Evolutionary conservation across 306 rosid species (phyloP), one percentile per base, ranked within the genome.

Genomic region (Hylodesmum podocarpum): DNA sequence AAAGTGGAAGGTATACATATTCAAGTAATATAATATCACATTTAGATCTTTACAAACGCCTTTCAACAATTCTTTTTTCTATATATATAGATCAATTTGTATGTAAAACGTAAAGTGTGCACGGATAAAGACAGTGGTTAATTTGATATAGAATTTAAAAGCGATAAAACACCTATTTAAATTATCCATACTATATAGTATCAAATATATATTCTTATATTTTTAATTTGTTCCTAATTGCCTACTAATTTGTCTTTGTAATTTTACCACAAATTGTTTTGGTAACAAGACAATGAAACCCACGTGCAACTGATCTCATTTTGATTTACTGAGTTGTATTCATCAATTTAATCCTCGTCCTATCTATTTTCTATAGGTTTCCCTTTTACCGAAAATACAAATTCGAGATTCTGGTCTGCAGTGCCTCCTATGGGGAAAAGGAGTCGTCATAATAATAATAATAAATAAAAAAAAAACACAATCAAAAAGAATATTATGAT

Each of bases 251-350:
- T 29, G 22, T 46, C 50, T 24, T 21, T 62, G 24, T 62, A 11
- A 8, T 43, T 37, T 61, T 29, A 59, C 79, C 44, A 3, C 46
- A 8, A 18, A 46, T 43, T 43, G 22, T 19, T 53, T 1, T 12
- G 61, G 51, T 44, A 21, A 31, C 63, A 47, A 33, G 47, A 21
- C 33, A 73, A 73, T 47, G 62, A 61, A 19, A 18, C 62, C 71
- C 72, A 75, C 57, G 79, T 63, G 79, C 62, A 21, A 13, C 51
- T 15, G 72, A 46, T 75, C 37, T 18, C 28, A 12, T 71, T 31
- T 47, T 19, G 14, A 19, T 75, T 75, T 75, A 75, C 72, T 27
- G 16, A 4, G 21, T 44, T 12, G 33, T 16, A 19, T 31, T 63
- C 39, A 31, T 47, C 50, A 21, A 33, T 66, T 36, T 64, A 50